Evolutionary conservation across 345 rosid genomes (phyloP), one percentile per base, ranked within the genome.

Genomic region (Orychophragmus violaceus): DNA sequence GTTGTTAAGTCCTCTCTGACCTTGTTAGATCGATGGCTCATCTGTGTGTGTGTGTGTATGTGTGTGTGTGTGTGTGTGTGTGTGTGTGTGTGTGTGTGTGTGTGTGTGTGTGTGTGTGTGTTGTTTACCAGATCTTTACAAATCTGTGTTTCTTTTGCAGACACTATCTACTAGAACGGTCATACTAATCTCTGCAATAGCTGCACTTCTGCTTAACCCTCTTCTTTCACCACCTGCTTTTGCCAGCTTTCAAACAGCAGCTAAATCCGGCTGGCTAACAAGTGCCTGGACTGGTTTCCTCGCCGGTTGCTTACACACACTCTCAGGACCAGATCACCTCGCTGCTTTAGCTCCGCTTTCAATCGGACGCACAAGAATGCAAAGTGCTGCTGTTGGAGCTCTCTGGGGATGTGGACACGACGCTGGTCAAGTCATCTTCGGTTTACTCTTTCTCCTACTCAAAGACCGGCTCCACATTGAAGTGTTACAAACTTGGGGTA

Each of bases 401-500:
- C 85, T 94, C 6, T 94, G 99, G 99, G 99, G 99, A 46, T 94
- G 97, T 55, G 99, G 99, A 6, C 99, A 94, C 42, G 99, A 90
- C 32, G 93, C 97, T 5, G 99, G 99, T 23, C 99, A 94, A 78
- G 86, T 94, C 35, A 76, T 94, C 22, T 94, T 94, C 29, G 99
- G 99, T 24, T 79, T 90, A 69, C 30, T 94, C 3, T 94, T 94
- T 70, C 76, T 94, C 1, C 69, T 90, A 17, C 84, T 94, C 1
- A 94, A 90, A 82, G 99, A 94, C 56, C 78, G 82, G 21, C 97
- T 94, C 42, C 96, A 84, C 76, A 83, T 94, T 16, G 96, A 94
- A 76, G 66, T 91, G 7, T 59, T 94, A 57, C 77, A 82, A 69
- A 88, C 91, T 55, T 94, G 99, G 99, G 99, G 97, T 36, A 90